Base-by-base conservation (phyloP, 345 rosid species). In the Firmiana major region DNA sequence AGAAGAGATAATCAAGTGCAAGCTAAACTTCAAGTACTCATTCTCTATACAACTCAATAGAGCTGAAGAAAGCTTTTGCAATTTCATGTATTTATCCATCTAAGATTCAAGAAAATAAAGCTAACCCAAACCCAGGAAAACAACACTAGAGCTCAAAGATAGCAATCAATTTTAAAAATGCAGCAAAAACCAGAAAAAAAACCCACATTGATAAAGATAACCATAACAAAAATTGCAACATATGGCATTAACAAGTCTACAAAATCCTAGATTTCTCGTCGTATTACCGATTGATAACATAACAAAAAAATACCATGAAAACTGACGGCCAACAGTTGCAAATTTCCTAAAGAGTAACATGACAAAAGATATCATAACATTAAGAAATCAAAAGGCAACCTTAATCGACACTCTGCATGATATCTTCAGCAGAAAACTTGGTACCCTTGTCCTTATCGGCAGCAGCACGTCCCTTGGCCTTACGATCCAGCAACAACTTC, bases 391-490 rank as follows among this genome's bases (percentile, higher is more conserved):
- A 19, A n/a, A 28, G 66, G 2, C 24, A 22, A 67, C 79, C 79
- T 83, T 76, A 87, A 74, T 92, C 97, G 10, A 92, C 89, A 77
- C 55, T 88, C 86, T 92, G 97, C 97, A 92, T 92, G 54, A 92
- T 81, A 85, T 90, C 97, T 78, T 92, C 97, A 0, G 94, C 82
- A 0, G 92, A 85, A 73, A 90, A 90, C 86, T 92, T 90, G 5
- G 92, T 88, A 3, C 97, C 97, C 87, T 90, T 92, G 6, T 92
- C 94, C 86, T 90, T 90, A 21, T 92, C 94, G 0, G 92, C 90
- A 15, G 90, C 90, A 7, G 94, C 93, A 6, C 94, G 90, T 0
- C 97, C 94, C 81, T 88, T 89, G 0, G 97, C 97, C 79, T 92
- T 92, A 75, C 94, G 88, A 55, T 90, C 97, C 70, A 92, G 80